These are phyloP conservation scores for Fusarium redolens DNA, from an alignment of 2,329 filamentous ascomycete species.

Conservation along the genomic window DNA sequence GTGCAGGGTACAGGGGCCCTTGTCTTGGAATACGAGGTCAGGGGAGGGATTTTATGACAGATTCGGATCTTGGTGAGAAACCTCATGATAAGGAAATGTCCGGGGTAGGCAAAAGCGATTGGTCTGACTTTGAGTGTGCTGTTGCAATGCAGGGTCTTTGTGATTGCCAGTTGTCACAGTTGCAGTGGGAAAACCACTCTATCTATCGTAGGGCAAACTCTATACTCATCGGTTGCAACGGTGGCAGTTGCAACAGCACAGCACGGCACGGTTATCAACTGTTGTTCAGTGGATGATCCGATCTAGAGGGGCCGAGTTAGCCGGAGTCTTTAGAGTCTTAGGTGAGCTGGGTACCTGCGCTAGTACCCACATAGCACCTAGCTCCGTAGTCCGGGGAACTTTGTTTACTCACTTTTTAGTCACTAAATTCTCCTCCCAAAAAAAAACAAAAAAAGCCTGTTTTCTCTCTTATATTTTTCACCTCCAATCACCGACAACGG, in stretches of 20 bases:
- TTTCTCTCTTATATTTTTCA: background rate
- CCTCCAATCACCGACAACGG: slow-evolving; percentile 11
- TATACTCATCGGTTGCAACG: background rate
- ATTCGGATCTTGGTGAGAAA: slow-evolving; percentile 26
- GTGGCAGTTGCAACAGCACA: background rate
- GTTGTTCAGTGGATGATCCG: background rate
- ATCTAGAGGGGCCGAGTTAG: slow-evolving; percentile 23
- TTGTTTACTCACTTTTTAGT: background rate
- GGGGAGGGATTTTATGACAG: slow-evolving; percentile 6
- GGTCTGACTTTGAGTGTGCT: background rate
- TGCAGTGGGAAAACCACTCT: background rate
- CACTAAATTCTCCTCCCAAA: background rate
- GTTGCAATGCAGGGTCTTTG: background rate
- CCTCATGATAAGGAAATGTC: slow-evolving; percentile 20
- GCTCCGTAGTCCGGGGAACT: background rate
- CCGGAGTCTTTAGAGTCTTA: background rate
- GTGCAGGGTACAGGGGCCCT: background rate
- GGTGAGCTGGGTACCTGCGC: slow-evolving; percentile 15
- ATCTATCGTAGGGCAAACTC: background rate
- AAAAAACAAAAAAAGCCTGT: background rate
- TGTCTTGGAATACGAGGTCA: slow-evolving; percentile 25
- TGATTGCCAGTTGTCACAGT: background rate
- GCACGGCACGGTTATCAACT: background rate
- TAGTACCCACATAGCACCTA: background rate
- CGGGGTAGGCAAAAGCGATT: slow-evolving; percentile 4